Evolutionary conservation across 75 land plant genomes (phyloP), one percentile per base, ranked within the genome.

Genomic region (Selaginella tamariscina): DNA sequence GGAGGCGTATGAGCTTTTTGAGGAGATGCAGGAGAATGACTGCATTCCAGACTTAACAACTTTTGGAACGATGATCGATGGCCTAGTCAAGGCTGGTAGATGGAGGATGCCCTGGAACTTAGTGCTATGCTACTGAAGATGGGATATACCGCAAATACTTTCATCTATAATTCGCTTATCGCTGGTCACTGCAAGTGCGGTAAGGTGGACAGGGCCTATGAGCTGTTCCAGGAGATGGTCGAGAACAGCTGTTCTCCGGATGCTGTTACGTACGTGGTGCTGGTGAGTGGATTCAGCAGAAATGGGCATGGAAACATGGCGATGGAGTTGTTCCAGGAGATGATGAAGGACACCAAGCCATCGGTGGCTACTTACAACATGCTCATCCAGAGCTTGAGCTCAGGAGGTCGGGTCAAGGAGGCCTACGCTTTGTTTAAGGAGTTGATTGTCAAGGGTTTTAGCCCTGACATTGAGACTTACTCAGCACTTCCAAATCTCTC

Each of bases 201-300:
- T 2, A 75, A 75, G 55, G 65, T 86, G 0, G 55, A 78, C 27
- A 82, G 83, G 56, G 86, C 84, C 32, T 78, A 80, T 66, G 78
- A 83, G 63, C 79, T 88, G 66, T 64, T 88, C 23, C 77, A 83
- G 74, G 86, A 82, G 54, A 31, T 88, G 65, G 76, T 79, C 1
- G 86, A 86, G 54, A 80, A 70, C 62, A 81, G 86, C 32, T 76
- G 77, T 32, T 33, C 55, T 30, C 86, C 89, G 65, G 78, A 84
- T 69, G 65, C 68, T n/a, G 5, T 55, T 56, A 54, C 70, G 15
- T 68, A 54, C n/a, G 27, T 31, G 2, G 55, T 68, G n/a, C 27
- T 68, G 13, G 27, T 68, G 26, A 26, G 18, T 27, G 62, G 57
- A 24, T 68, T 68, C 23, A 22, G 70, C 28, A 39, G 49, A 15